Conservation (phyloP, 345 rosid genomes). For the Brassica incana region DNA sequence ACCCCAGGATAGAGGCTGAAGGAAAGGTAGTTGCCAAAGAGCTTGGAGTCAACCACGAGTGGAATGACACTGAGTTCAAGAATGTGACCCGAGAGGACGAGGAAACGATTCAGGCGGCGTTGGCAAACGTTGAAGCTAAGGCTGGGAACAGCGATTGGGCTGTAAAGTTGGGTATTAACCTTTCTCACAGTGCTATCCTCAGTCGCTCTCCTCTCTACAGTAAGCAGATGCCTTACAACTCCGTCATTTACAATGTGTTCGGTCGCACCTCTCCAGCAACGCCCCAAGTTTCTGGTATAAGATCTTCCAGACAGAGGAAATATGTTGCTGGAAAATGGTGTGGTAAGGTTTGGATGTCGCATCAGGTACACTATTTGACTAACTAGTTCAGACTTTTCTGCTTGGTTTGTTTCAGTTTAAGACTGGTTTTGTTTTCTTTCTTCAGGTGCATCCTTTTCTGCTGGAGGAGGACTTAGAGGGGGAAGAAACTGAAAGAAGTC, state of each 20-base stretch:
- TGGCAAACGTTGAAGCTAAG: constrained; percentile 77
- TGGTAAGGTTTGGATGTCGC: constrained; percentile 98
- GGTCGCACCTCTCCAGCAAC: constrained; percentile 64
- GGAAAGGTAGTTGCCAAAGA: constrained; percentile 80
- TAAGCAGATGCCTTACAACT: constrained; percentile 97
- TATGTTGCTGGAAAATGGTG: constrained; percentile 97
- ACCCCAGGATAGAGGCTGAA: constrained; percentile 83
- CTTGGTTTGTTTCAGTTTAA: background rate
- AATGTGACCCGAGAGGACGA: constrained; percentile 66
- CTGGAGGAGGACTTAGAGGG: constrained; percentile 53
- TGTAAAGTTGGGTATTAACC: constrained; percentile 86
- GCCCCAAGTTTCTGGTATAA: constrained; percentile 47
- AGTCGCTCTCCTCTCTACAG: constrained; percentile 82
- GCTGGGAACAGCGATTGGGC: constrained; percentile 94
- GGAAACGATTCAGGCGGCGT: constrained; percentile 61
- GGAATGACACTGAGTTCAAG: constrained; percentile 64
- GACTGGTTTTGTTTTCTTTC: constrained; percentile 40
- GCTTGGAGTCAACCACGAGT: constrained; percentile 53
- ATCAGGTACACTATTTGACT: constrained; percentile 53
- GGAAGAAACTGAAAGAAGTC: constrained; percentile 58
- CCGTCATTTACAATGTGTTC: constrained; percentile 77
- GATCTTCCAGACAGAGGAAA: constrained; percentile 63
- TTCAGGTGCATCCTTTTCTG: constrained; percentile 77
- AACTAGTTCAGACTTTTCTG: constrained; percentile 1
- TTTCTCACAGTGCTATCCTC: constrained; percentile 82